These are phyloP conservation scores for Diaporthe citri DNA, from an alignment of 2,329 filamentous ascomycete species.

Conservation along the genomic window DNA sequence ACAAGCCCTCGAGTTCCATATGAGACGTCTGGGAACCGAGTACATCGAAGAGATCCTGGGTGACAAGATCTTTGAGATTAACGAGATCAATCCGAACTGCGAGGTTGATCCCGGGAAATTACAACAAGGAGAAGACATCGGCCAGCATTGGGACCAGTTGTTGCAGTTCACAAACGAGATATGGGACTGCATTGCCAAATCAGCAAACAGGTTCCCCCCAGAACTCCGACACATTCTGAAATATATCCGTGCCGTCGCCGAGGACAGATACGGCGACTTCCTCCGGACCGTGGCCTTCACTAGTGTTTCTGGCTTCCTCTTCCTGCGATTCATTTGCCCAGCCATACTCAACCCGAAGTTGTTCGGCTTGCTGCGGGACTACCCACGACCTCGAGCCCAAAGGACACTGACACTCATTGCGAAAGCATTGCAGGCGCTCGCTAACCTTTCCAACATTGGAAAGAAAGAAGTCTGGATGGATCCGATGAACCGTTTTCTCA, in stretches of 20 bases:
- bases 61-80: slow-evolving; percentile 90
- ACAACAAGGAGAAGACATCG: slow-evolving; percentile 74
- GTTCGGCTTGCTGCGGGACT: slow-evolving; percentile 86
- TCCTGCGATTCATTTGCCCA: slow-evolving; percentile 94
- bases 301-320: slow-evolving; percentile 94
- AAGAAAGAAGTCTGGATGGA: slow-evolving; percentile 99
- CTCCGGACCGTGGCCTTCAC: slow-evolving; percentile 91
- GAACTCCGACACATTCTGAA: slow-evolving; percentile 89
- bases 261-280: slow-evolving; percentile 95
- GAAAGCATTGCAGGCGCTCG: slow-evolving; percentile 90
- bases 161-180: slow-evolving; percentile 83
- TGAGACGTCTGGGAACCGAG: slow-evolving; percentile 93
- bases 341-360: slow-evolving; percentile 96
- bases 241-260: slow-evolving; percentile 91
- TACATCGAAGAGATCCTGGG: slow-evolving; percentile 89
- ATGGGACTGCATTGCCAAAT: slow-evolving; percentile 85
- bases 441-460: slow-evolving; percentile 91
- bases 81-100: slow-evolving; percentile 89
- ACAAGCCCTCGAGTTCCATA: slow-evolving; percentile 93
- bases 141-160: slow-evolving; percentile 85
- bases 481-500: slow-evolving; percentile 93
- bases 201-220: slow-evolving; percentile 80
- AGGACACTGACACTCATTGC: slow-evolving; percentile 92
- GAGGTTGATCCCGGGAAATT: slow-evolving; percentile 94
- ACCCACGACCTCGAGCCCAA: slow-evolving; percentile 85